phyloP scores from a whole-genome alignment of 257 asterid genomes.

The Eucommia ulmoides region DNA sequence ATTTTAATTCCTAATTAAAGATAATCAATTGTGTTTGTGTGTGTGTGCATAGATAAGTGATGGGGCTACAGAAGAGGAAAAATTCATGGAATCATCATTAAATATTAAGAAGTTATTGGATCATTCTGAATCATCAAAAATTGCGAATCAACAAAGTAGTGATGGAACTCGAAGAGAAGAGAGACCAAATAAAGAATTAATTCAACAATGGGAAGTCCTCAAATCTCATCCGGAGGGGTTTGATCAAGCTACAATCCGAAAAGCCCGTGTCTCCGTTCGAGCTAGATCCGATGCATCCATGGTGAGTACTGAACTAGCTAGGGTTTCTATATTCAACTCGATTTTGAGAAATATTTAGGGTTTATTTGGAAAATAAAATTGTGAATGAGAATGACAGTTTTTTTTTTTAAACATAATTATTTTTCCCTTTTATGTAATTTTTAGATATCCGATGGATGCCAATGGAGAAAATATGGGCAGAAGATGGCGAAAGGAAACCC shows the following conservation, averaged over 20 bases:
- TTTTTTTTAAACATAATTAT: not conserved
- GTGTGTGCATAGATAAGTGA: constrained; percentile 6
- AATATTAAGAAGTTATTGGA: constrained; percentile 6
- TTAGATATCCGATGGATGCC: constrained; percentile 40
- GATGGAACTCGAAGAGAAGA: constrained; percentile 1
- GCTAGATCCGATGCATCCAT: not conserved
- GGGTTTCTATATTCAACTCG: not conserved
- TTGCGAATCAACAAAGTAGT: not conserved
- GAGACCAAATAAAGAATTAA: constrained; percentile 3
- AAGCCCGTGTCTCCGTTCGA: constrained; percentile 39
- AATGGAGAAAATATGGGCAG: constrained; percentile 78
- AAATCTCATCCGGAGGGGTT: constrained; percentile 4
- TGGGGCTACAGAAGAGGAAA: constrained; percentile 7
- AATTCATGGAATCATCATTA: constrained; percentile 7
- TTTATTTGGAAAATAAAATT: not conserved
- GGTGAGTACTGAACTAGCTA: not conserved
- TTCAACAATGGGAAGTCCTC: constrained; percentile 11
- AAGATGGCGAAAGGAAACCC: constrained; percentile 66
- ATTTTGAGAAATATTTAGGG: not conserved
- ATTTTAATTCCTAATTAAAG: no score
- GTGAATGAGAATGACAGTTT: not conserved
- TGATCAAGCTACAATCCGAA: constrained; percentile 23
- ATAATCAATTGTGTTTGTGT: no score
- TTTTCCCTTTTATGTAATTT: not conserved
- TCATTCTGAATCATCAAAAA: constrained; percentile 1